These are phyloP conservation scores for Blumeriella jaapii DNA, from an alignment of 2,329 filamentous ascomycete genomes.

Conservation along the genomic window DNA sequence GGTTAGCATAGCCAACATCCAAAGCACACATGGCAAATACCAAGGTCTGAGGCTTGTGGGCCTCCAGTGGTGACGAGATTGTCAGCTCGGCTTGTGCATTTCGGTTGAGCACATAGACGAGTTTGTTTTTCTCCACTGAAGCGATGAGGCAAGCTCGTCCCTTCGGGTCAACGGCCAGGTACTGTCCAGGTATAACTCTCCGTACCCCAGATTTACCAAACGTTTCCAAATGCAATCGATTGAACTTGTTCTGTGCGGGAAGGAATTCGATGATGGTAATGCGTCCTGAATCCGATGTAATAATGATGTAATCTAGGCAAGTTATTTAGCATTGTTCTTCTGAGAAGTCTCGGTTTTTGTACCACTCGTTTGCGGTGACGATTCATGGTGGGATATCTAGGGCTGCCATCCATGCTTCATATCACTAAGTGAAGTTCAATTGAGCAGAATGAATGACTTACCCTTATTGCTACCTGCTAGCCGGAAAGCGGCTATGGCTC, in stretches of 20 bases:
- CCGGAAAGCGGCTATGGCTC: constrained; percentile 77
- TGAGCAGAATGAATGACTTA: constrained; percentile 43
- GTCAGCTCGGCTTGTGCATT: constrained; percentile 90
- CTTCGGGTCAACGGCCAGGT: constrained; percentile 89
- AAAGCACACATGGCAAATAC: constrained; percentile 80
- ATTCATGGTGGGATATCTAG: constrained; percentile 25
- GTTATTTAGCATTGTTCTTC: constrained; percentile 21
- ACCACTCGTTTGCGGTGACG: constrained; percentile 12
- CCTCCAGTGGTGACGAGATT: constrained; percentile 93
- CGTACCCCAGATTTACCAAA: constrained; percentile 95
- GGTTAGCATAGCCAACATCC: constrained; percentile 95
- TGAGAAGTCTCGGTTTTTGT: constrained; percentile 6
- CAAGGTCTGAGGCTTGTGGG: constrained; percentile 83
- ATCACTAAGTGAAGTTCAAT: constrained; percentile 59
- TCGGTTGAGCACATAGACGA: constrained; percentile 95
- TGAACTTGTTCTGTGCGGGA: constrained; percentile 75
- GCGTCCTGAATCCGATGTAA: constrained; percentile 89
- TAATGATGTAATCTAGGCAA: constrained; percentile 77
- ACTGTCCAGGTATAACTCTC: constrained; percentile 89
- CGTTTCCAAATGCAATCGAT: constrained; percentile 85
- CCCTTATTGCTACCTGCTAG: constrained; percentile 92
- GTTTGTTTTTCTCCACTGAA: constrained; percentile 96
- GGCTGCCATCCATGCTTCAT: constrained; percentile 48
- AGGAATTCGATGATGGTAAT: constrained; percentile 91
- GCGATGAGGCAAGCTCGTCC: constrained; percentile 91